These are phyloP conservation scores for Emiliania huxleyi DNA, from an alignment of 78 protist species.

Conservation along the genomic window DNA sequence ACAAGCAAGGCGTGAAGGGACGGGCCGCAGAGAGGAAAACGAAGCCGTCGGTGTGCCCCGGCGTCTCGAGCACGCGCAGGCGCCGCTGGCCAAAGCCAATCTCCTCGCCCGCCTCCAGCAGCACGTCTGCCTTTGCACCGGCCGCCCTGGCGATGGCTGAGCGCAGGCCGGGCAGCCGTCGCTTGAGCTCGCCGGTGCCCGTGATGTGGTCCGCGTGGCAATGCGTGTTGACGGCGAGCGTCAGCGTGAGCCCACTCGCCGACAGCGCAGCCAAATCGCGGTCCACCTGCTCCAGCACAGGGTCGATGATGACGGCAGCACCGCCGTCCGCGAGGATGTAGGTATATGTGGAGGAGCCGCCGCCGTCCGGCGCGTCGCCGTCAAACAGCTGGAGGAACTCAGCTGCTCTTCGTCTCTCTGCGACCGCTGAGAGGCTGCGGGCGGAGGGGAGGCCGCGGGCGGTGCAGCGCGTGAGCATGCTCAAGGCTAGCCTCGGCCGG, in stretches of 20 bases:
- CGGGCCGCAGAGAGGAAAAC: background rate
- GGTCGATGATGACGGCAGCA: slow-evolving; percentile 22
- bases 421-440: too few relatives aligned
- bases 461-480: too few relatives aligned
- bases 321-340: background rate
- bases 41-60: slow-evolving; percentile 45
- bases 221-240: slow-evolving; percentile 33
- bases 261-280: background rate
- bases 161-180: background rate
- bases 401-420: too few relatives aligned
- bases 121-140: slow-evolving; percentile 35
- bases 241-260: background rate
- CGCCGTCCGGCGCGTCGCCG: too few relatives aligned
- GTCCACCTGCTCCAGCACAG: slow-evolving; percentile 9
- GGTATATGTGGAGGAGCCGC: slow-evolving; percentile 13
- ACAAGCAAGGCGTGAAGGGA: background rate
- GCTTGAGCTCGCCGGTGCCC: slow-evolving; percentile 15
- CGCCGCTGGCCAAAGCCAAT: background rate
- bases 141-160: background rate
- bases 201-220: slow-evolving; percentile 51
- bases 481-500: too few relatives aligned
- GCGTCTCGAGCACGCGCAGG: slow-evolving; percentile 4
- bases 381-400: too few relatives aligned
- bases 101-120: background rate
- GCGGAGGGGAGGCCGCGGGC: too few relatives aligned